Evolutionary conservation across 192 early-diverging fungal genomes (phyloP).

Genomic region (Backusella morwellensis): DNA sequence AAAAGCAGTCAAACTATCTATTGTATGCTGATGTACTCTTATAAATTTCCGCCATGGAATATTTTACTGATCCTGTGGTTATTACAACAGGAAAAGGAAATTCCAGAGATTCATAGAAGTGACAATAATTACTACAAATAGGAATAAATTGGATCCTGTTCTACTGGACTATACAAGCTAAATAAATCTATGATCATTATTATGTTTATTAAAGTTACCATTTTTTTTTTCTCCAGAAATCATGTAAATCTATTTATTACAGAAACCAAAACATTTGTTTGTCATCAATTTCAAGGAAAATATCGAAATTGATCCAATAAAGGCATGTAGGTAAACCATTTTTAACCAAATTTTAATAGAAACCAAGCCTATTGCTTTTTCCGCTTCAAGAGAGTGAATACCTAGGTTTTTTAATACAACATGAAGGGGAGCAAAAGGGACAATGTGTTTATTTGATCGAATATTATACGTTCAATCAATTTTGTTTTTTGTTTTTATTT

Average conservation of each 20-base stretch:
- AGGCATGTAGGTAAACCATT: neutral
- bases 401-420: neutral
- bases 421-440: neutral
- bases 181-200: neutral
- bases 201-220: neutral
- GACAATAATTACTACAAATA: neutral
- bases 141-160: neutral
- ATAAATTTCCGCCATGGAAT: conserved; percentile 2
- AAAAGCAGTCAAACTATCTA: no score
- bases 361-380: neutral
- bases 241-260: neutral
- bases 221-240: neutral
- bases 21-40: no score
- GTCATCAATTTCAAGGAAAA: conserved; percentile 2
- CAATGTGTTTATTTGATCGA: neutral
- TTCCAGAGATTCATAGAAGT: neutral
- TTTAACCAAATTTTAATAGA: neutral
- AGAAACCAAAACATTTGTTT: conserved; percentile 5
- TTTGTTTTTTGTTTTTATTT: neutral
- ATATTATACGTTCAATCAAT: neutral
- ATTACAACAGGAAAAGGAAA: neutral
- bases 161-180: neutral
- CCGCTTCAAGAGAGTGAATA: neutral
- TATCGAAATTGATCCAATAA: neutral
- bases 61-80: neutral